Evolutionary conservation across 2,329 filamentous ascomycete genomes (phyloP).

Genomic region (Coccinonectria pachysandricola): DNA sequence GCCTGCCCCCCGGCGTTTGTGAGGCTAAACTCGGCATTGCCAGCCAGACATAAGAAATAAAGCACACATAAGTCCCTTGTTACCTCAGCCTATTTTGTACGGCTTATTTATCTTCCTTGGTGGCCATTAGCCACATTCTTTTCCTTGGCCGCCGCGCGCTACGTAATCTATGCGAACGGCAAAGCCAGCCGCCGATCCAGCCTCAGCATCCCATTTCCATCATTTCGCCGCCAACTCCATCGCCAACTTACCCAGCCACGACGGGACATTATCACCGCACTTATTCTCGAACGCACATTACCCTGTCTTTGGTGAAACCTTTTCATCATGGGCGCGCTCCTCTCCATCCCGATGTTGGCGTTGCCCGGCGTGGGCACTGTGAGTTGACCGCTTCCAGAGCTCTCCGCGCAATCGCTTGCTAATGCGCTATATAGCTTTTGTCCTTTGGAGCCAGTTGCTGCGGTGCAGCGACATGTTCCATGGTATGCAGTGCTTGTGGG

Average conservation of each 20-base stretch:
- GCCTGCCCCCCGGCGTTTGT: too few relatives aligned
- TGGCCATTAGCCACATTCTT: too few relatives aligned
- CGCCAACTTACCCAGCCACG: neutral
- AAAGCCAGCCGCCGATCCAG: too few relatives aligned
- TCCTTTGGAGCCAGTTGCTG: slow-evolving; percentile 85
- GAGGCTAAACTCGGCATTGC: too few relatives aligned
- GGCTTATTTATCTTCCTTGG: too few relatives aligned
- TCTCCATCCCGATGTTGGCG: slow-evolving; percentile 83
- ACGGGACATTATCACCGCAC: neutral
- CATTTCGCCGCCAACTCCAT: neutral
- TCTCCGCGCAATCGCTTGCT: neutral
- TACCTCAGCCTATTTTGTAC: too few relatives aligned
- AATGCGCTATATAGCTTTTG: slow-evolving; percentile 46
- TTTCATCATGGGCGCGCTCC: slow-evolving; percentile 77
- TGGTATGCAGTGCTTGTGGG: slow-evolving; percentile 88
- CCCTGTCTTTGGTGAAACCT: too few relatives aligned
- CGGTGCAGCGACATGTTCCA: slow-evolving; percentile 91
- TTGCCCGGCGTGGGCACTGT: slow-evolving; percentile 80
- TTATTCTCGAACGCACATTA: neutral
- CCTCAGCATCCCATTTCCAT: neutral
- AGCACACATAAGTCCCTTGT: too few relatives aligned
- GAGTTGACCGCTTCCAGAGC: slow-evolving; percentile 29
- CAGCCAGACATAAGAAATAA: too few relatives aligned
- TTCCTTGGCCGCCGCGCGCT: too few relatives aligned
- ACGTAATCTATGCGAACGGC: too few relatives aligned